Evolutionary conservation across 148 eudicot species (phyloP), one percentile per base, ranked within the genome.

Genomic region (Diospyros kaki): DNA sequence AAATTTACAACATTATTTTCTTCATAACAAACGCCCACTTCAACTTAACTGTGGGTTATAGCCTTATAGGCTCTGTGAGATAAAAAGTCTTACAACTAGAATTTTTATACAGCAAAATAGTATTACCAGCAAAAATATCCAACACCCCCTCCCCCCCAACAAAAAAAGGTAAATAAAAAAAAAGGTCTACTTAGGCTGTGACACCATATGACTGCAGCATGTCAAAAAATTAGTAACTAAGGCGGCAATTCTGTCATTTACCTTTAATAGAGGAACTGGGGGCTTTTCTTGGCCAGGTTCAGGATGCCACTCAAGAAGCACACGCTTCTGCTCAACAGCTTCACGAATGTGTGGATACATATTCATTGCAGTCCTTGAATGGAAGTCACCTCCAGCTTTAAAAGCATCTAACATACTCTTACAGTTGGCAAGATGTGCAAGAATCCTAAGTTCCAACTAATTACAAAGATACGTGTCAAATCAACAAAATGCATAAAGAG

Each of bases 341-440:
- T 92, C 90, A 71, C 91, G 90, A 68, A 92, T 95, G 77, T 95
- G 93, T 15, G 92, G 93, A 85, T 95, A 95, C 99, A 95, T 95
- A 78, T 95, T 95, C 99, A 95, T 95, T 60, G 99, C 99, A 69
- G 99, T 95, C 80, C 99, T 87, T 54, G 99, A 95, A 79, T 95
- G 99, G 82, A 95, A 95, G 77, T 95, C 99, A 73, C 99, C 99
- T 67, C 99, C 99, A 52, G 97, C 96, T 82, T 85, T 76, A 80
- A 95, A 95, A 60, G 99, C 99, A 76, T 89, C 93, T 86, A 90
- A 87, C 99, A 95, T 95, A 86, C 99, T 95, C 91, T 87, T 88
- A 84, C 99, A 95, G 82, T 84, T 75, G 48, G 99, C 93, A 78
- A 95, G 97, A 79, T 95, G 99, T 68, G 99, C 99, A 77, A 95